Evolutionary conservation across 768 basidiomycete genomes (phyloP).

Genomic region (Lactifluus volemus): DNA sequence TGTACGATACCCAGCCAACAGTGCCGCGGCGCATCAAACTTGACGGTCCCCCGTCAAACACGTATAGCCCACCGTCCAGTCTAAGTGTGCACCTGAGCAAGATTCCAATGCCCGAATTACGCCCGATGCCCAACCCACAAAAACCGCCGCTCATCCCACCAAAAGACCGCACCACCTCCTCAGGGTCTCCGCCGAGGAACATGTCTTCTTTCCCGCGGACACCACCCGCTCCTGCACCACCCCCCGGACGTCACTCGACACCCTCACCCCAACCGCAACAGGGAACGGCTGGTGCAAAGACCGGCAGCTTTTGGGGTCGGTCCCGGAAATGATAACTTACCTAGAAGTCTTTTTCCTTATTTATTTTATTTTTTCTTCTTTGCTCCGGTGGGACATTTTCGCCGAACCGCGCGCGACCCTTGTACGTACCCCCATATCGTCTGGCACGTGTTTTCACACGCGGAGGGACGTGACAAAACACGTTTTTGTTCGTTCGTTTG

Average conservation of each 20-base stretch:
- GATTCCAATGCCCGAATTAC: conserved; percentile 79
- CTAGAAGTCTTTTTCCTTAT: too few relatives aligned
- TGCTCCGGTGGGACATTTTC: neutral
- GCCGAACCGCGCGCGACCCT: too few relatives aligned
- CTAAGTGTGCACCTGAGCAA: conserved; percentile 75
- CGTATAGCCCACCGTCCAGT: conserved; percentile 58
- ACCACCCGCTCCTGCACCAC: neutral
- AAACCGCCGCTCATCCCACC: conserved; percentile 8
- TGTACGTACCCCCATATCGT: too few relatives aligned
- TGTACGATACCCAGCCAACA: conserved; percentile 45
- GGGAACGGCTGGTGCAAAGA: neutral
- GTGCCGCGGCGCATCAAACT: conserved; percentile 60
- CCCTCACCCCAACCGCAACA: neutral
- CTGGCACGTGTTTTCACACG: too few relatives aligned
- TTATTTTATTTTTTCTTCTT: neutral
- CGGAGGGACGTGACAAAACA: too few relatives aligned
- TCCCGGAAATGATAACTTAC: neutral
- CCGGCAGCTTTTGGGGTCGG: conserved; percentile 3
- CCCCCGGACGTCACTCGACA: neutral
- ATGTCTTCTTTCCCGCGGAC: neutral
- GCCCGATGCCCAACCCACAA: conserved; percentile 34
- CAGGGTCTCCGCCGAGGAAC: neutral
- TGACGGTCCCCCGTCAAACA: conserved; percentile 34
- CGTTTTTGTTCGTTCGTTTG: too few relatives aligned
- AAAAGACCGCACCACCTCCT: conserved; percentile 13